Base-by-base conservation (phyloP, 352 stramenopile species). In the Pelagophyceae sp. region DNA sequence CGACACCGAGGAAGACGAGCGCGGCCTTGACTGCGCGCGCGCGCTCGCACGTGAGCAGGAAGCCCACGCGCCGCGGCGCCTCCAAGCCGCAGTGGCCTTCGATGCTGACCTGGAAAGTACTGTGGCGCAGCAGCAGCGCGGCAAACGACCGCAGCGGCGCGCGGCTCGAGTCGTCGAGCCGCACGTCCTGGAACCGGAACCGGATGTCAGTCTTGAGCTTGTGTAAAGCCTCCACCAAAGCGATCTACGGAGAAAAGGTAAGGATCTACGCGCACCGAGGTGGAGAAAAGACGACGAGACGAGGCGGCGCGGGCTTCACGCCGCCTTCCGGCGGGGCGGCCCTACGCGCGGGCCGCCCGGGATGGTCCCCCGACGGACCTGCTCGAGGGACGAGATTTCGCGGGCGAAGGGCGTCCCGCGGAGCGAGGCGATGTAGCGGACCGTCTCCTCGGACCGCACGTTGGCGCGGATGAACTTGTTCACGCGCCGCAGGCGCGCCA, bases 61-160 rank as follows among this genome's bases (percentile, higher is more conserved):
- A 72, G 6, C 63, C 63, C 63, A 45, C n/a, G 31, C 3, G 29
- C 6, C 63, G 63, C 63, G 63, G 63, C 29, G 63, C 63, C 63
- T 72, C 63, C 5, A 72, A 32, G 19, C 63, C 63, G 63, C 63
- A 72, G 35, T 72, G 63, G 5, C 11, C 63, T 29, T 72, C 63
- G 63, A 72, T 72, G 6, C 29, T 45, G 29, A 72, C 63, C 17
- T 17, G 6, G 2, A 65, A n/a, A n/a, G 58, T 33, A 17, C 58
- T 5, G 63, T 72, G 63, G 29, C 63, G 63, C 6, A 25, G 63
- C 63, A 72, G 29, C 6, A 72, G 19, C 29, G 6, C 63, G 29
- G 63, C 63, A 27, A 72, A 72, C 11, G 29, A 32, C 35, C 3
- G 11, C 31, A 72, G 63, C 2, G 63, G 31, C 29, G 6, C 31